Evolutionary conservation across 2,329 filamentous ascomycete species (phyloP).

Genomic region (Exophiala alcalophila): DNA sequence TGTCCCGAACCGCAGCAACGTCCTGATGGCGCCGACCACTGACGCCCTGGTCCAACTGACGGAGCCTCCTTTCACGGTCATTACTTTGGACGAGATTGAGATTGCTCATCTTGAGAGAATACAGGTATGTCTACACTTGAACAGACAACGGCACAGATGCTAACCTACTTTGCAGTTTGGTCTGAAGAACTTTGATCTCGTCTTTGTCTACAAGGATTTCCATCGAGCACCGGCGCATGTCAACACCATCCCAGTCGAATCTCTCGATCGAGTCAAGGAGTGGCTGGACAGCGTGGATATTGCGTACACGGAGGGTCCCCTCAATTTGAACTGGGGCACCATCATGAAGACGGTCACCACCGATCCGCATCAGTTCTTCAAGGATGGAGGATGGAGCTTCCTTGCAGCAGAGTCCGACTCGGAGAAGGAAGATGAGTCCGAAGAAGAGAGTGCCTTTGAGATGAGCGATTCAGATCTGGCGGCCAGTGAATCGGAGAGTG

Average conservation of each 20-base stretch:
- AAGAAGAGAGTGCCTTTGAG: conserved; percentile 90
- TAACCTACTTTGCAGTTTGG: conserved; percentile 64
- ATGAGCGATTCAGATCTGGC: conserved; percentile 79
- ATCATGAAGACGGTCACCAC: conserved; percentile 99
- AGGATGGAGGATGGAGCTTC: conserved; percentile 93
- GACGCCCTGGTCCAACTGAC: conserved; percentile 96
- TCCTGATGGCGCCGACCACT: conserved; percentile 91
- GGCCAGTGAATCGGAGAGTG: conserved; percentile 65
- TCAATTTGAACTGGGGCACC: conserved; percentile 97
- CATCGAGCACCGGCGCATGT: conserved; percentile 84
- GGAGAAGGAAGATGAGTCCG: conserved; percentile 71
- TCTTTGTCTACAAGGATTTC: conserved; percentile 98
- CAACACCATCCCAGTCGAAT: conserved; percentile 97
- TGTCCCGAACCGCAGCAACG: conserved; percentile 92
- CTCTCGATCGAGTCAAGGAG: conserved; percentile 91
- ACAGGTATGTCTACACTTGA: too few species aligned
- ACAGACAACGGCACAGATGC: too few species aligned
- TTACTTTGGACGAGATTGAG: conserved; percentile 94
- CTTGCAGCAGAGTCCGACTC: conserved; percentile 82
- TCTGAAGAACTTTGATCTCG: conserved; percentile 97
- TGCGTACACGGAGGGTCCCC: conserved; percentile 85
- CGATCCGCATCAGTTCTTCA: conserved; percentile 92
- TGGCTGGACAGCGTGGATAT: conserved; percentile 97
- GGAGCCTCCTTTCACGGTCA: conserved; percentile 92
- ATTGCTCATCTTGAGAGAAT: conserved; percentile 95